These are phyloP conservation scores for Aegilops longissima DNA, from an alignment of 176 grass and related monocot species.

Conservation along the genomic window DNA sequence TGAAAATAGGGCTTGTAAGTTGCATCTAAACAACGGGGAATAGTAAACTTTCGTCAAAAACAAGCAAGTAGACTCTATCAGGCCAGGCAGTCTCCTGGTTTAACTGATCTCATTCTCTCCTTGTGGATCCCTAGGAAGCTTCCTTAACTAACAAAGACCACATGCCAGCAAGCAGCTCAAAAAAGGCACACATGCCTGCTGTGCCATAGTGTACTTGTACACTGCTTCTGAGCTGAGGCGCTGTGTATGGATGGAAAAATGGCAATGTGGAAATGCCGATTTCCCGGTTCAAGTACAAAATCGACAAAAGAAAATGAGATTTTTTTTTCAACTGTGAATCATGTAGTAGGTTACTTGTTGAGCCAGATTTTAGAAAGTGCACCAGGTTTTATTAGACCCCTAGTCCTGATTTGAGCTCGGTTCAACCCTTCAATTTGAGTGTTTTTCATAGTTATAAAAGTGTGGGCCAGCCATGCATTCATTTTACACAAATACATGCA, in stretches of 20 bases:
- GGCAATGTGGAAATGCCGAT: no score
- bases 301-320: no score
- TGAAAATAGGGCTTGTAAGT: background rate
- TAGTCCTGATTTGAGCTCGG: background rate
- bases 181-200: no score
- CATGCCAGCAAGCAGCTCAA: background rate
- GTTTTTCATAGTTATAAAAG: background rate
- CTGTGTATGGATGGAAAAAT: no score
- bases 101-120: background rate
- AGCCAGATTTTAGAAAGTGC: background rate
- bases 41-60: no score
- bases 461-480: fast-evolving
- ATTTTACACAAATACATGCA: background rate
- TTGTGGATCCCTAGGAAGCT: slow-evolving; percentile 42
- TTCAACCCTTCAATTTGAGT: background rate
- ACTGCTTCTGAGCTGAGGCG: no score
- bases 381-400: background rate
- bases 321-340: no score
- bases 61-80: background rate
- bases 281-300: no score
- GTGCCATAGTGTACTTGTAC: no score
- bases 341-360: no score
- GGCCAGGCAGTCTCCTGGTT: background rate
- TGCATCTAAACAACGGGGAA: background rate
- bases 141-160: slow-evolving; percentile 33